Percentiles rank a stretch among this genome's conserved stretches.
These are phyloP conservation scores for Neonectria hederae DNA, from an alignment of 2,329 filamentous ascomycete genomes.

Conservation along the genomic window DNA sequence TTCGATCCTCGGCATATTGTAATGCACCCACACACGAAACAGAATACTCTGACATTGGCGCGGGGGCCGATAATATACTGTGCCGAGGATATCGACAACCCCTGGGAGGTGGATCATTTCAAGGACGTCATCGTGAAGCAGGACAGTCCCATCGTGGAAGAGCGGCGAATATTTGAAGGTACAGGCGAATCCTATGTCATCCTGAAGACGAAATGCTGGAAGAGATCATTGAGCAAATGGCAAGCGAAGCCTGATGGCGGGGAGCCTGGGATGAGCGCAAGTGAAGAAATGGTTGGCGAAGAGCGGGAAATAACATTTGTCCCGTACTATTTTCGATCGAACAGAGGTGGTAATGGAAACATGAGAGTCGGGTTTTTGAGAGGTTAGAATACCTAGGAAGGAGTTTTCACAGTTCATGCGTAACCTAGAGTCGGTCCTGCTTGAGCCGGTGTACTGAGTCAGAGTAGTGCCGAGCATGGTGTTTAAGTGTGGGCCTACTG, in stretches of 20 bases:
- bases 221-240: not conserved
- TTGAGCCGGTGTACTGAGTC: too few relatives aligned
- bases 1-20: conserved; percentile 60
- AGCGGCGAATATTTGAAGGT: conserved; percentile 26
- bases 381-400: too few relatives aligned
- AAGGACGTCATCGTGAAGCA: conserved; percentile 44
- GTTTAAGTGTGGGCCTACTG: too few relatives aligned
- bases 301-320: conserved; percentile 14
- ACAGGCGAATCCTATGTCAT: conserved; percentile 18
- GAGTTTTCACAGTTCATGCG: too few relatives aligned
- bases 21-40: conserved; percentile 66
- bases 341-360: conserved; percentile 26
- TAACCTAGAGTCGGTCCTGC: too few relatives aligned
- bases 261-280: not conserved
- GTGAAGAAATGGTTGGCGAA: not conserved
- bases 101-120: conserved; percentile 65
- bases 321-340: conserved; percentile 23
- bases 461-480: too few relatives aligned
- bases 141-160: conserved; percentile 2
- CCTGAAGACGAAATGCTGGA: conserved; percentile 11
- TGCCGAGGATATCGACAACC: conserved; percentile 66
- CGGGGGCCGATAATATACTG: conserved; percentile 70
- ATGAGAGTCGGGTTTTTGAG: conserved; percentile 25
- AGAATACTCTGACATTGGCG: conserved; percentile 62
- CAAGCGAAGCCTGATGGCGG: not conserved